phyloP scores from a whole-genome alignment of 768 basidiomycete genomes.

The Pilatotrama ljubarskyi region DNA sequence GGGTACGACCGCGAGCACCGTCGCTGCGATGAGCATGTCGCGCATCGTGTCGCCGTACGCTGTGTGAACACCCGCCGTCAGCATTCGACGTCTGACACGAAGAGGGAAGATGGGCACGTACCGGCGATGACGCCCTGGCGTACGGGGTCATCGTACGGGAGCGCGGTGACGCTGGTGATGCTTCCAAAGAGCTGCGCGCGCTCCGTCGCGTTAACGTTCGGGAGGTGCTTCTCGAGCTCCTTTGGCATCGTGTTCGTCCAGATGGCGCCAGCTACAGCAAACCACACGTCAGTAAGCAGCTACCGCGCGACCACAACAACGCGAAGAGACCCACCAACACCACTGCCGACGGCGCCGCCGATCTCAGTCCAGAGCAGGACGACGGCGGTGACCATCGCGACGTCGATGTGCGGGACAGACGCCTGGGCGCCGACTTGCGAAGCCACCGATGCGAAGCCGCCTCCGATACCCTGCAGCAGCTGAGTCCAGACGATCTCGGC shows the following conservation, averaged over 20 bases:
- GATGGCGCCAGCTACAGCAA: slow-evolving; percentile 52
- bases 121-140: slow-evolving; percentile 40
- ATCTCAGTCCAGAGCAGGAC: slow-evolving; percentile 52
- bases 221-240: slow-evolving; percentile 56
- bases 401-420: slow-evolving; percentile 43
- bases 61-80: slow-evolving; percentile 5
- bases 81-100: neutral
- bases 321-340: slow-evolving; percentile 30
- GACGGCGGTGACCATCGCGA: slow-evolving; percentile 46
- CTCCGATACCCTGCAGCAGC: slow-evolving; percentile 51
- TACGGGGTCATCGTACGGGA: slow-evolving; percentile 55
- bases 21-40: slow-evolving; percentile 34
- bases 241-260: slow-evolving; percentile 69
- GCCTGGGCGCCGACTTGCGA: slow-evolving; percentile 48
- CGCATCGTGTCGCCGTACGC: slow-evolving; percentile 34
- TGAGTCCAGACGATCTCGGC: slow-evolving; percentile 46
- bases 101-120: slow-evolving; percentile 38
- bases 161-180: slow-evolving; percentile 50
- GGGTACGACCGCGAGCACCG: slow-evolving; percentile 53
- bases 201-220: slow-evolving; percentile 43
- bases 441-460: slow-evolving; percentile 49
- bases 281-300: slow-evolving; percentile 23
- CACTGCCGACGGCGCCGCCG: slow-evolving; percentile 46
- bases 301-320: slow-evolving; percentile 25
- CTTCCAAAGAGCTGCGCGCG: slow-evolving; percentile 53